Conservation (phyloP, 2,329 filamentous ascomycete species). For the Sporothrix curviconia region DNA sequence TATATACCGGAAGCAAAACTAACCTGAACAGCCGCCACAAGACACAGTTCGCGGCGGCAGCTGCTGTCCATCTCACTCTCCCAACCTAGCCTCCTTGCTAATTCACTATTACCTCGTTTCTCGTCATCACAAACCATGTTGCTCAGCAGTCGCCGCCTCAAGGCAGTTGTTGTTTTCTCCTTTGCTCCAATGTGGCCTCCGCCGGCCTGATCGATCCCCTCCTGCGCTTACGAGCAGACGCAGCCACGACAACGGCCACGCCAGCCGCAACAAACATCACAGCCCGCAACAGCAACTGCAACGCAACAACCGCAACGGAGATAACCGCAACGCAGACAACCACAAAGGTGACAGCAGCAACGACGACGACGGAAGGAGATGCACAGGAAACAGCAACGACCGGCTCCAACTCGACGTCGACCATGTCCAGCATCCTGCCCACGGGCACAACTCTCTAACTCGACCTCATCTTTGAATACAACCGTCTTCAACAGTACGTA, state of each 20-base stretch:
- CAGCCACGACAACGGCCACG: slow-evolving; percentile 2
- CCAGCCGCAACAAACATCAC: background rate
- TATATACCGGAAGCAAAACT: no score
- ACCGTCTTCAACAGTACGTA: slow-evolving; percentile 25
- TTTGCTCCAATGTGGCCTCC: slow-evolving; percentile 16
- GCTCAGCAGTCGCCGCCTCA: slow-evolving; percentile 6
- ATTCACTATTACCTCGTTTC: no score
- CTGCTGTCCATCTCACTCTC: background rate
- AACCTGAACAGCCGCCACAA: background rate
- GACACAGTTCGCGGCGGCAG: background rate
- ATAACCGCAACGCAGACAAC: background rate
- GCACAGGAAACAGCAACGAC: background rate
- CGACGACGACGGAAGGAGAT: background rate
- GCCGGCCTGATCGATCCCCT: slow-evolving; percentile 17
- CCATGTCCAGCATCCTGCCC: background rate
- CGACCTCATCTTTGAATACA: slow-evolving; percentile 16
- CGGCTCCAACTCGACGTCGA: background rate
- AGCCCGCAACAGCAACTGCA: background rate
- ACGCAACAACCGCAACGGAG: background rate
- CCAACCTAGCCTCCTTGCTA: background rate
- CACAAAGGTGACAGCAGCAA: background rate
- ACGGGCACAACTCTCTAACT: slow-evolving; percentile 1
- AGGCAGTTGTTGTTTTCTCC: slow-evolving; percentile 17
- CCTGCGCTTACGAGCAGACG: slow-evolving; percentile 13
- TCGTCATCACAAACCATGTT: no score